Base-by-base conservation (phyloP, 108 stramenopile genomes). In the Cyclotella sp. region DNA sequence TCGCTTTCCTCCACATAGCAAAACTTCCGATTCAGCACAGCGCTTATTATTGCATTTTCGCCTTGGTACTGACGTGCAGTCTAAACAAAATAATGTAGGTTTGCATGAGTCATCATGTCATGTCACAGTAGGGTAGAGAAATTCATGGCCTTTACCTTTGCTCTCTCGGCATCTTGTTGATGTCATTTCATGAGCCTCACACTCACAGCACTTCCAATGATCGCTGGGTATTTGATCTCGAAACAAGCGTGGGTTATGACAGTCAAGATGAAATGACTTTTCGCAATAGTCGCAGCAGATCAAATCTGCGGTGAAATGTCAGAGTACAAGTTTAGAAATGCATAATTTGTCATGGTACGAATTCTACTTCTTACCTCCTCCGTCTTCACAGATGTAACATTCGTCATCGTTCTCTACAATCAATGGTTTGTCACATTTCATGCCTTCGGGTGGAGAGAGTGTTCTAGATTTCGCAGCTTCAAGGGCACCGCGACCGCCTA, bases 151-250 rank as follows among this genome's bases (percentile, higher is more conserved):
- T 30, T 62, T 40, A 62, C 61, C 39, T 40, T 42, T 40, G 34
- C 39, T 8, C 9, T 41, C 34, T 4, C 39, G 30, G 11, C 29
- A 62, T 27, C 61, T 42, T 18, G 3, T 51, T 51, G 3, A 19
- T 1, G 18, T 3, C 49, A 34, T 40, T 62, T 16, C 34, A 12
- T 14, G 34, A 62, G 61, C 61, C 27, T 9, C 1, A 41, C 61
- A 62, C 19, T 62, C 61, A 41, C 61, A 62, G 19, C 61, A 62
- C 41, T 62, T 62, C 61, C 61, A 62, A 34, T 62, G 8, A 8
- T 42, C 61, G 40, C 11, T 13, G 3, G 16, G 29, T 15, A 58
- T 27, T 58, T 58, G 49, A 24, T 57, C 55, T 24, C 5, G 29
- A 62, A n/a, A 18, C 61, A 62, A 42, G 3, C 61, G 0, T 40